phyloP scores from a whole-genome alignment of 352 stramenopile species.

The Phytopythium sindhum region DNA sequence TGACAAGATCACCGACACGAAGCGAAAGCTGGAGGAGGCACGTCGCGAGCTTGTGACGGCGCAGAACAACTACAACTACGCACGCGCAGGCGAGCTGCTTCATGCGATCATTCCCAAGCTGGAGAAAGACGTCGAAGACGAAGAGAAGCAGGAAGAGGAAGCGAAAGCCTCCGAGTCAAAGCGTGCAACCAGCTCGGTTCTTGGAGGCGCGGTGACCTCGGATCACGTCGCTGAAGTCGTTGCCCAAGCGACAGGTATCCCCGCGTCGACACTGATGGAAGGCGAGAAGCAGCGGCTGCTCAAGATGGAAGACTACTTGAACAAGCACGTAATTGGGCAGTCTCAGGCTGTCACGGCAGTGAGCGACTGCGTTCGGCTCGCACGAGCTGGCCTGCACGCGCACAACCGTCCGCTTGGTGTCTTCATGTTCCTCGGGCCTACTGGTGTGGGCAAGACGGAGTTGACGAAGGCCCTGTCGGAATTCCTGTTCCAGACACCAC shows the following conservation, averaged over 20 bases:
- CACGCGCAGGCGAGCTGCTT: conserved; percentile 71
- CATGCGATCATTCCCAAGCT: conserved; percentile 80
- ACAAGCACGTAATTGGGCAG: conserved; percentile 90
- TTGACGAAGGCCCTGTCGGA: conserved; percentile 93
- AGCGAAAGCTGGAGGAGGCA: conserved; percentile 75
- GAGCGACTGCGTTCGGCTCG: conserved; percentile 89
- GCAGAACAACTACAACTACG: conserved; percentile 77
- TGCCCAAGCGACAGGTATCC: conserved; percentile 92
- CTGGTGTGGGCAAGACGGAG: conserved; percentile 96
- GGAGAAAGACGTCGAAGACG: conserved; percentile 61
- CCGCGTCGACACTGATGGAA: conserved; percentile 91
- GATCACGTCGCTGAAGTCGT: conserved; percentile 94
- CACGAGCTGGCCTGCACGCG: conserved; percentile 92
- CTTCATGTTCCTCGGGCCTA: conserved; percentile 95
- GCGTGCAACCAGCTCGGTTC: conserved; percentile 46
- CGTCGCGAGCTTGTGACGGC: conserved; percentile 64
- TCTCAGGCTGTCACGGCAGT: conserved; percentile 89
- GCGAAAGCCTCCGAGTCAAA: conserved; percentile 25
- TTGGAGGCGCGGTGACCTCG: conserved; percentile 88
- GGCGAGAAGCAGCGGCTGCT: conserved; percentile 95
- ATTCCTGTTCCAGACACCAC: conserved; percentile 96
- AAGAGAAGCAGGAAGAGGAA: conserved; percentile 48
- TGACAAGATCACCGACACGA: conserved; percentile 71
- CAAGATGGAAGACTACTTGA: conserved; percentile 92
- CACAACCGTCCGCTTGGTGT: conserved; percentile 94